These are phyloP conservation scores for Dothideomycetes sp. DNA, from an alignment of 2,329 filamentous ascomycete species.

Conservation along the genomic window DNA sequence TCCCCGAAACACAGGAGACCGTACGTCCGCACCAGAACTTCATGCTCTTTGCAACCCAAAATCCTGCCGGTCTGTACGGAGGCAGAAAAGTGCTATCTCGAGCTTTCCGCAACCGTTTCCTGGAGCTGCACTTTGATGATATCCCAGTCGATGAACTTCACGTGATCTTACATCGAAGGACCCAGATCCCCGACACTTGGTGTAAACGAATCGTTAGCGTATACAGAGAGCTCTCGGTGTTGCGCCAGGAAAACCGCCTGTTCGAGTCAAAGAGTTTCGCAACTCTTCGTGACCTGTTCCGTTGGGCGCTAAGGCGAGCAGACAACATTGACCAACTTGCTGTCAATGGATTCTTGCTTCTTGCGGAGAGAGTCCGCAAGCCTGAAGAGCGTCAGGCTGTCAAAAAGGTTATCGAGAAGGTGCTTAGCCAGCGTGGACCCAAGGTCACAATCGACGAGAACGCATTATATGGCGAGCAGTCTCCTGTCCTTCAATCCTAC, in stretches of 20 bases:
- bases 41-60: conserved; percentile 97
- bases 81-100: conserved; percentile 87
- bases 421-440: conserved; percentile 55
- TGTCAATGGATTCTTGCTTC: conserved; percentile 87
- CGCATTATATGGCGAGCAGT: conserved; percentile 54
- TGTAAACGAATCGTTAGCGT: conserved; percentile 85
- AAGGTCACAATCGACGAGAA: conserved; percentile 67
- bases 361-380: conserved; percentile 91
- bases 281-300: conserved; percentile 87
- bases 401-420: conserved; percentile 76
- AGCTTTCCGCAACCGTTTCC: conserved; percentile 91
- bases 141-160: conserved; percentile 93
- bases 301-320: conserved; percentile 81
- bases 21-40: conserved; percentile 90
- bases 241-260: conserved; percentile 80
- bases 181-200: conserved; percentile 82
- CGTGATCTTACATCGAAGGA: conserved; percentile 79
- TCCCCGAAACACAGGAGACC: conserved; percentile 92
- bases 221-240: conserved; percentile 81
- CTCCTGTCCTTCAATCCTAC: conserved; percentile 30
- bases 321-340: conserved; percentile 84
- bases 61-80: conserved; percentile 89
- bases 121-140: conserved; percentile 96
- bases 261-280: conserved; percentile 98
- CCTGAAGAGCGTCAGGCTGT: conserved; percentile 76